Evolutionary conservation across 805 yeast genomes (phyloP).

Genomic region (Pichia exigua): DNA sequence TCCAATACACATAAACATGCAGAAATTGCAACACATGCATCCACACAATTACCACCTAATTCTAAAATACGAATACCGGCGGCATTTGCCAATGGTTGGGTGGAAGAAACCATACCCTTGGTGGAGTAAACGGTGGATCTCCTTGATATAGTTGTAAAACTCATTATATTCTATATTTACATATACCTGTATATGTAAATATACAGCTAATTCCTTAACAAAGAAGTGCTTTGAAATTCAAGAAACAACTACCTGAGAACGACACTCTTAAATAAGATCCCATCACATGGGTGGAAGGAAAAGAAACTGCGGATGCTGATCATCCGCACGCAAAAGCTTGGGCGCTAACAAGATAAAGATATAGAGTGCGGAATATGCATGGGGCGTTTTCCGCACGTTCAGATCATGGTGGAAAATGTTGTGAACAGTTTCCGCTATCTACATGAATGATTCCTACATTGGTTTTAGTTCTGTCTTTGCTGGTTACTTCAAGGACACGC

Average conservation of each 20-base stretch:
- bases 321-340: not conserved
- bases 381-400: not conserved
- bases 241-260: not conserved
- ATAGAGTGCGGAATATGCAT: too few species aligned
- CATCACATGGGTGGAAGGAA: not conserved
- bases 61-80: slow-evolving; percentile 63
- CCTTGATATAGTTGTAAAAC: slow-evolving; percentile 34
- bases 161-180: slow-evolving; percentile 13
- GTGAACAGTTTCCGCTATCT: not conserved
- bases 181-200: slow-evolving; percentile 16
- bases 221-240: too few species aligned
- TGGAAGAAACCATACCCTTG: slow-evolving; percentile 64
- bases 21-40: slow-evolving; percentile 53
- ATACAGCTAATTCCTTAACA: not conserved
- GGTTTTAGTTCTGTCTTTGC: not conserved
- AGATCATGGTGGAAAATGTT: not conserved
- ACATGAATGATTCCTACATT: not conserved
- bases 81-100: slow-evolving; percentile 71
- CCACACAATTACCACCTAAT: slow-evolving; percentile 67
- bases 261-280: not conserved
- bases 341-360: not conserved
- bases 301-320: not conserved
- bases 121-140: slow-evolving; percentile 69
- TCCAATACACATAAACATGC: slow-evolving; percentile 50
- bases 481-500: not conserved